Base-by-base conservation (phyloP, 108 stramenopile genomes). In the Ochromonas danica region DNA sequence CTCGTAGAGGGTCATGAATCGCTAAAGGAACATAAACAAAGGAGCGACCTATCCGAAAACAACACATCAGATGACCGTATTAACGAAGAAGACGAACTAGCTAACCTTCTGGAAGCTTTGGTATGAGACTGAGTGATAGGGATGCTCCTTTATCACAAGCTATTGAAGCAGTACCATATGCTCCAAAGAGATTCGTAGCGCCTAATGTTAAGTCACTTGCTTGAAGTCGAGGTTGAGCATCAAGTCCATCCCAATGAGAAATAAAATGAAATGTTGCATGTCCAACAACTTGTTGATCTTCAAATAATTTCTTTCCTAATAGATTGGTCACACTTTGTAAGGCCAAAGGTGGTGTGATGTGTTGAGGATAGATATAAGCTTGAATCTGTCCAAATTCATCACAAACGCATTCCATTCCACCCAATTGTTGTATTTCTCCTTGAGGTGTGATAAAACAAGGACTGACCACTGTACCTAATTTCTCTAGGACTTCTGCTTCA, bases 201-300 rank as follows among this genome's bases (percentile, higher is more conserved):
- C 85, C 81, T n/a, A 86, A 80, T 61, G 83, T 77, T 22, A 87
- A 74, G 30, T 75, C 71, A 28, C 61, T 81, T 36, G 82, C 84
- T 79, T 82, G 78, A 1, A 87, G 57, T 0, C 85, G 79, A 0
- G 78, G 43, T 38, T 36, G 33, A 22, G 1, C n/a, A 39, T 81
- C 70, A 31, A 22, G 27, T 2, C 10, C 51, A 39, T 25, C 79
- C 31, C 14, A 35, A 77, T 81, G 83, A 1, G 81, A 81, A 31
- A 77, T 43, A 43, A 62, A 85, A 1, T 83, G 31, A 0, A 87
- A n/a, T 22, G 83, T 42, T 35, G 61, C 79, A 67, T 86, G 77
- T 25, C 85, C 85, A 63, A 84, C 60, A 17, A 84, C 80, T 2
- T 83, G 77, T 14, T 75, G 38, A 3, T 62, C 30, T 22, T 31